Base-by-base conservation (phyloP, 1,284 basidiomycete species). In the Ustilago xerochloae region DNA sequence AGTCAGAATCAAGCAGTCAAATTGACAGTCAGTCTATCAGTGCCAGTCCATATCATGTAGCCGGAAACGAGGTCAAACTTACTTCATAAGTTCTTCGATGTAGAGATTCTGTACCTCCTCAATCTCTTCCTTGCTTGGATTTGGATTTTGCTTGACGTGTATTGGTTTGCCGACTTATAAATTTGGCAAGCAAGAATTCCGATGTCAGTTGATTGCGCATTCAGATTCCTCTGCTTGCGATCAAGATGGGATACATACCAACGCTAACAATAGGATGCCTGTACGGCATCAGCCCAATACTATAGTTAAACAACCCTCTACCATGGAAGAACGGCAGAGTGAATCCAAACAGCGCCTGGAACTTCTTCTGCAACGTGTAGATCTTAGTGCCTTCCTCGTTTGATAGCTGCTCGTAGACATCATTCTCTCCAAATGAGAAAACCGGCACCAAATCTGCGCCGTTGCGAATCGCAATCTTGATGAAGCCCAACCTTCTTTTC, bases 331-430 rank as follows among this genome's bases (percentile, higher is more conserved):
- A 85, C 22, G 96, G 96, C n/a, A 99, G 86, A 0, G 96, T 99
- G 83, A 98, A 99, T 0, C 96, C 97, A 80, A 98, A 97, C 38
- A 93, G 1, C 0, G 55, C 47, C 68, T 82, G 80, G 39, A 82
- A 69, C n/a, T 64, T 55, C 41, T 81, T 81, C 67, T 82, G 81
- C 24, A 81, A 18, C 24, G 57, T 30, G 85, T 94, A 92, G 33
- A 98, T 86, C n/a, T 90, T 90, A 0, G 95, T 97, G 0, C 95
- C 95, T 78, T 91, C 91, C 78, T 94, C 90, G 83, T 97, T 99
- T 1, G 93, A 91, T 89, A 98, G 91, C 87, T 99, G 96, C 73
- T 94, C 89, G 80, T 93, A 99, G 55, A 99, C 96, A 92, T 99
- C 96, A 84, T 99, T 99, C 87, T 99, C 96, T 18, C 96, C 96